Conservation (phyloP, 805 yeast genomes). For the Kuraishia floccosa region DNA sequence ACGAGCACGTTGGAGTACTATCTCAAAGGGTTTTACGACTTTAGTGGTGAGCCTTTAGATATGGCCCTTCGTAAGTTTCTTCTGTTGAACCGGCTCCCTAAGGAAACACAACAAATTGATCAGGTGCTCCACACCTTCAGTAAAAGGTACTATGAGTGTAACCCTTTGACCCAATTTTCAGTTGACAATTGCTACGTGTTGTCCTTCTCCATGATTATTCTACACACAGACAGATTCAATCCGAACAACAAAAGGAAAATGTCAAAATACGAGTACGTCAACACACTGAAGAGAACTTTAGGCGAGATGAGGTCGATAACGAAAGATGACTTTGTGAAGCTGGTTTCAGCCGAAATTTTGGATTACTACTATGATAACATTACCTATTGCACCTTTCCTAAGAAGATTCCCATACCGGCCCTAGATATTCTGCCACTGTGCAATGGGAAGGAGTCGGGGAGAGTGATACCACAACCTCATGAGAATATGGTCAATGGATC, state of each 20-base stretch:
- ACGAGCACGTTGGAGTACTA: slow-evolving; percentile 9
- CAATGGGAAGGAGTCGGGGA: neutral
- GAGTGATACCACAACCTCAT: no score
- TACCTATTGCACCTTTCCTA: slow-evolving; percentile 39
- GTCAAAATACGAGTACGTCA: slow-evolving; percentile 50
- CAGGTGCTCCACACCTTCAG: slow-evolving; percentile 51
- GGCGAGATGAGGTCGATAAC: slow-evolving; percentile 5
- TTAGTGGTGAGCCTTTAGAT: slow-evolving; percentile 48
- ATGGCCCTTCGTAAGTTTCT: slow-evolving; percentile 51
- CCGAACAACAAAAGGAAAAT: slow-evolving; percentile 56
- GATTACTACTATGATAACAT: slow-evolving; percentile 61
- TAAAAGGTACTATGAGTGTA: slow-evolving; percentile 31
- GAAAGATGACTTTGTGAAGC: slow-evolving; percentile 9
- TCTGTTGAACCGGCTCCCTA: slow-evolving; percentile 48
- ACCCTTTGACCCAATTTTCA: slow-evolving; percentile 22
- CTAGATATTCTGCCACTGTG: slow-evolving; percentile 1
- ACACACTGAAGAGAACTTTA: slow-evolving; percentile 20
- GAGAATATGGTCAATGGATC: neutral
- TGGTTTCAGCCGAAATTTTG: slow-evolving; percentile 27
- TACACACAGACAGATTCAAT: slow-evolving; percentile 69
- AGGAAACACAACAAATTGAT: slow-evolving; percentile 70
- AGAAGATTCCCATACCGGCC: no score
- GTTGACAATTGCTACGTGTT: slow-evolving; percentile 50
- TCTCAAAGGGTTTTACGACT: slow-evolving; percentile 29
- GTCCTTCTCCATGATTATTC: slow-evolving; percentile 53